Evolutionary conservation across 257 asterid genomes (phyloP).

Genomic region (Linaria vulgaris): DNA sequence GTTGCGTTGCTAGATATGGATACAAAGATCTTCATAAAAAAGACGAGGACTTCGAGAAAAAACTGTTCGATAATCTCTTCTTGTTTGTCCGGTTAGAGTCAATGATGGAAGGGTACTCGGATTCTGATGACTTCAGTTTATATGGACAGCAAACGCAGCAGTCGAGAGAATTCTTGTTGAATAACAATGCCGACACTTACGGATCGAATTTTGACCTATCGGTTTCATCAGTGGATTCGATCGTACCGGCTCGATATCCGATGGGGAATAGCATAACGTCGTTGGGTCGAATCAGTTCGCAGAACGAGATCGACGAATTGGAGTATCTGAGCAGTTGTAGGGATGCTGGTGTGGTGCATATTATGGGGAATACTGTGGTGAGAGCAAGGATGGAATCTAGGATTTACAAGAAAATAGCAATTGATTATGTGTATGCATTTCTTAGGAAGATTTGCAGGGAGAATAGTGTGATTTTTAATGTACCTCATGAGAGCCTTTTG

Average conservation of each 20-base stretch:
- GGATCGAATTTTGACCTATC: slow-evolving; percentile 42
- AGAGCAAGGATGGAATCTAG: slow-evolving; percentile 81
- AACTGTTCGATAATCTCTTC: slow-evolving; percentile 73
- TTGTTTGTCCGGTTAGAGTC: slow-evolving; percentile 81
- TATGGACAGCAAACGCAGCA: slow-evolving; percentile 71
- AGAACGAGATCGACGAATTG: slow-evolving; percentile 66
- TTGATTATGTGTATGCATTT: slow-evolving; percentile 85
- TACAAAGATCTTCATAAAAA: slow-evolving; percentile 90
- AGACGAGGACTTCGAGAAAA: slow-evolving; percentile 85
- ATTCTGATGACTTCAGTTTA: slow-evolving; percentile 79
- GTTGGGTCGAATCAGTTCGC: slow-evolving; percentile 54
- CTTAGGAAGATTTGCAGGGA: slow-evolving; percentile 98
- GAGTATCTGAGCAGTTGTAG: slow-evolving; percentile 74
- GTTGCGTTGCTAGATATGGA: slow-evolving; percentile 91
- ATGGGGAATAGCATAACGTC: slow-evolving; percentile 36
- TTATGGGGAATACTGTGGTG: slow-evolving; percentile 82
- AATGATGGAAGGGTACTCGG: slow-evolving; percentile 97
- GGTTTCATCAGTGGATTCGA: slow-evolving; percentile 65
- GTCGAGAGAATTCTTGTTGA: slow-evolving; percentile 41
- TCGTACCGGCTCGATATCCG: slow-evolving; percentile 58
- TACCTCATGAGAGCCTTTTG: slow-evolving; percentile 94
- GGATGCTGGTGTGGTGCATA: slow-evolving; percentile 94
- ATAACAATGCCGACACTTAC: slow-evolving; percentile 31
- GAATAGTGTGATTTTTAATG: slow-evolving; percentile 85
- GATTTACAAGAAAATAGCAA: slow-evolving; percentile 69